These are phyloP conservation scores for Blastomyces emzantsi DNA, from an alignment of 2,329 filamentous ascomycete species.

Conservation along the genomic window DNA sequence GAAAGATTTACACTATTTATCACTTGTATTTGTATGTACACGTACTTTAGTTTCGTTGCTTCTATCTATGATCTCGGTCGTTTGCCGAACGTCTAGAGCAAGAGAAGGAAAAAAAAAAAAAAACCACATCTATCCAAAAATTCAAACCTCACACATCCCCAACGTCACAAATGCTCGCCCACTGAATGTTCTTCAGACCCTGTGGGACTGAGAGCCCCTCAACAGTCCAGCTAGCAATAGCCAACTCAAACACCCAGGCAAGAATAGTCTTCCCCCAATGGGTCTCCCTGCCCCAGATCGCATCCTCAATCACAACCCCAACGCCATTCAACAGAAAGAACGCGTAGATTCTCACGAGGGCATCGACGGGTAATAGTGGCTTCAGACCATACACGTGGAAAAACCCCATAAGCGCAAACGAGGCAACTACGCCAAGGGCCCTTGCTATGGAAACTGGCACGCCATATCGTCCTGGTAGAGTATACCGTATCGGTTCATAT, in stretches of 20 bases:
- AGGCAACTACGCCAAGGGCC: conserved; percentile 29
- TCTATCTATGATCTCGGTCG: no score
- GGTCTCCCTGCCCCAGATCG: conserved; percentile 20
- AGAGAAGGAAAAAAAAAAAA: no score
- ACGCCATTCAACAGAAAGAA: conserved; percentile 37
- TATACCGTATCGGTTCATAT: conserved; percentile 29
- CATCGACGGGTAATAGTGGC: conserved; percentile 27
- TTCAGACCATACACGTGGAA: conserved; percentile 34
- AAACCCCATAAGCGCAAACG: conserved; percentile 33
- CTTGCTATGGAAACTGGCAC: conserved; percentile 27
- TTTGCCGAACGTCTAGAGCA: no score
- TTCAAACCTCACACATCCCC: conserved; percentile 6
- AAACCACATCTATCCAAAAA: neutral
- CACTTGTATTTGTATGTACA: no score
- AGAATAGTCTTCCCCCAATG: conserved; percentile 20
- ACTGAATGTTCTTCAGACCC: conserved; percentile 18
- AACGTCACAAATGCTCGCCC: conserved; percentile 17
- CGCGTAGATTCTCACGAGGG: conserved; percentile 26
- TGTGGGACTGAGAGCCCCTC: conserved; percentile 20
- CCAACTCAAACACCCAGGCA: conserved; percentile 24
- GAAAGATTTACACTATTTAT: no score
- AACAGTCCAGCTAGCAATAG: conserved; percentile 22
- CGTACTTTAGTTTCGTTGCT: no score
- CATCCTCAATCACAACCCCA: conserved; percentile 24
- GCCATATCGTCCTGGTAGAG: conserved; percentile 23